A percentile compares a stretch with the other conserved stretches of the same genome.
Evolutionary conservation across 352 stramenopile genomes (phyloP).

Genomic region (Globisporangium rhizosaccharum): DNA sequence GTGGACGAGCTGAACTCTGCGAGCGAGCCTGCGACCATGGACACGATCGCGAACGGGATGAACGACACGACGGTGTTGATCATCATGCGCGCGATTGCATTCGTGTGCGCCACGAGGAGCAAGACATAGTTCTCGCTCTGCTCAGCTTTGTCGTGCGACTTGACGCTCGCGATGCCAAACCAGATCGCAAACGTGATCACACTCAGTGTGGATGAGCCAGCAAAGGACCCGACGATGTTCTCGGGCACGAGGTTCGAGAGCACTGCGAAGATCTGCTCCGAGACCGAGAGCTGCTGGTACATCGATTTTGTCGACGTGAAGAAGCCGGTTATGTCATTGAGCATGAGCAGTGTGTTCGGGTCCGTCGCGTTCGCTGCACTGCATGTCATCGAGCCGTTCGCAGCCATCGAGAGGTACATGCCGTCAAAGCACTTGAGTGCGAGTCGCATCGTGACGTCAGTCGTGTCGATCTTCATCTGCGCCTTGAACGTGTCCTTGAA

Average conservation of each 20-base stretch:
- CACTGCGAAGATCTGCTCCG: conserved; percentile 67
- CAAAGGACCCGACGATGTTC: conserved; percentile 68
- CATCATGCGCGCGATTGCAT: conserved; percentile 61
- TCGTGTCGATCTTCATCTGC: not conserved
- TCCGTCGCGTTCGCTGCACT: conserved; percentile 19
- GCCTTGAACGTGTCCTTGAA: conserved; percentile 19
- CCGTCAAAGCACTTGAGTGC: conserved; percentile 43
- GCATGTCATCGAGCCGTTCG: conserved; percentile 36
- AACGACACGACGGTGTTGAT: conserved; percentile 62
- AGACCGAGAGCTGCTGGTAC: conserved; percentile 43
- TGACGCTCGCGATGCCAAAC: conserved; percentile 50
- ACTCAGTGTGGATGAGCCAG: conserved; percentile 45
- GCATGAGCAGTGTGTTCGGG: conserved; percentile 28
- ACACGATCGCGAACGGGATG: conserved; percentile 67
- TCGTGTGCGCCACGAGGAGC: conserved; percentile 54
- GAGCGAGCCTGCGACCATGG: conserved; percentile 61
- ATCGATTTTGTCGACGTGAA: conserved; percentile 27
- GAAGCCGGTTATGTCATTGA: conserved; percentile 53
- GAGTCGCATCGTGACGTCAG: too few relatives aligned
- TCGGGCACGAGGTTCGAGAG: conserved; percentile 53
- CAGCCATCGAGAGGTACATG: conserved; percentile 30
- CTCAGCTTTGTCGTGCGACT: conserved; percentile 35
- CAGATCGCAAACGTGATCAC: conserved; percentile 65
- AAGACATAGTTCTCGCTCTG: conserved; percentile 60
- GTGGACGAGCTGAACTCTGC: conserved; percentile 41